These are phyloP conservation scores for Thermomyces lanuginosus DNA, from an alignment of 2,329 filamentous ascomycete species.

Conservation along the genomic window DNA sequence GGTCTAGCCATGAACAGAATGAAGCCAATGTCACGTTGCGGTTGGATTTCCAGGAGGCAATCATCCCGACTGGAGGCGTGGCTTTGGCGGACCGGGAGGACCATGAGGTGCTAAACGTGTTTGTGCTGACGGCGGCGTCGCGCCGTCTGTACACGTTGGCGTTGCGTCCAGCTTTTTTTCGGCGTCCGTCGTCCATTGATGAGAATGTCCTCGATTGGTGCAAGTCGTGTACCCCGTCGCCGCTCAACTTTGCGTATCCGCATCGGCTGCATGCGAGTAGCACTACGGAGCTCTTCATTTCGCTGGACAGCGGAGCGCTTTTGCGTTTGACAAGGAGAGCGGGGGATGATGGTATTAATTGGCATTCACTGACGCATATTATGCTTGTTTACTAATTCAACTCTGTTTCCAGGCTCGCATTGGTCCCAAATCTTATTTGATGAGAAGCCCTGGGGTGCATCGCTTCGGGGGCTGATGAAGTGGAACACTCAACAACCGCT, in stretches of 20 bases:
- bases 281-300: constrained; percentile 58
- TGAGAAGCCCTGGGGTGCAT: constrained; percentile 33
- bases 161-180: constrained; percentile 70
- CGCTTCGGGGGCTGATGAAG: constrained; percentile 30
- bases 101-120: constrained; percentile 61
- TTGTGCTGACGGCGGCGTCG: constrained; percentile 59
- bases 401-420: constrained; percentile 18
- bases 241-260: constrained; percentile 59
- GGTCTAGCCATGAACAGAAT: constrained; percentile 40
- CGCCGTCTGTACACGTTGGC: constrained; percentile 70
- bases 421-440: constrained; percentile 33
- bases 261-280: constrained; percentile 65
- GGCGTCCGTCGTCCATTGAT: constrained; percentile 51
- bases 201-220: constrained; percentile 59
- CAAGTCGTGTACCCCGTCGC: constrained; percentile 56
- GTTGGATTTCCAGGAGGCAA: constrained; percentile 56
- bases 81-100: constrained; percentile 66
- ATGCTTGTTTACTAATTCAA: constrained; percentile 6
- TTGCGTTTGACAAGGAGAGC: constrained; percentile 52
- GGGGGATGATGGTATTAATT: constrained; percentile 34
- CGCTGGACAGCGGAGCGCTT: constrained; percentile 35
- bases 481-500: constrained; percentile 29
- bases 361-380: background rate
- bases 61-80: constrained; percentile 63
- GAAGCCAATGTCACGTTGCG: constrained; percentile 63